Evolutionary conservation across 225 moss, liverwort and hornwort genomes (phyloP), one percentile per base, ranked within the genome.

Genomic region (Straminergon stramineum): DNA sequence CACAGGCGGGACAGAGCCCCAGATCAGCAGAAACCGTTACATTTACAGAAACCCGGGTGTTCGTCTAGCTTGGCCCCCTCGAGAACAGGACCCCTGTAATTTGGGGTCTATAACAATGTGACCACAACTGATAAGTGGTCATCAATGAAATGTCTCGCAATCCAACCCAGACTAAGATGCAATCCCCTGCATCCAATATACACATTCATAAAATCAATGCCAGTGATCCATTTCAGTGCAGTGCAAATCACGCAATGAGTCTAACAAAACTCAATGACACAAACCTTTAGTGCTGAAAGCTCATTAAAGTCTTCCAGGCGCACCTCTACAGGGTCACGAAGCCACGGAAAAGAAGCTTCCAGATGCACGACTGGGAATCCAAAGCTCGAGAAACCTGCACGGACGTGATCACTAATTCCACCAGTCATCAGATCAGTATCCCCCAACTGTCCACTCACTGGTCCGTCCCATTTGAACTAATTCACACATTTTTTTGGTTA

Each of bases 1-100:
- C 74, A 37, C 77, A 65, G 94, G 82, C 57, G 92, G 93, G 94
- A 89, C 93, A 84, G 79, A 92, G 94, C 91, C 94, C 93, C 84
- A 88, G 91, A 88, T 88, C 87, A 91, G 89, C 88, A 87, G 79
- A 82, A 79, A 71, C 90, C 84, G 91, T 94, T 88, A 93, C 94
- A 94, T 94, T 90, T 92, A 94, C 91, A 65, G 70, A 86, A 86
- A 52, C 43, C 86, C 55, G 43, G 64, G 70, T 77, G 70, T 60
- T 69, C 41, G 90, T 90, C 90, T 90, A 90, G 86, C 86, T 90
- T 79, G 78, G 61, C 17, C 85, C 66, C 89, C 60, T 79, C 69
- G 37, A 65, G 55, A 78, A 79, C 60, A 39, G 57, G 84, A 66
- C 81, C 84, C 88, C 88, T 85, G 85, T 88, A 81, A 81, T 85